Base-by-base conservation (phyloP, 2,329 filamentous ascomycete genomes). In the Alternaria hordeiaustralica region DNA sequence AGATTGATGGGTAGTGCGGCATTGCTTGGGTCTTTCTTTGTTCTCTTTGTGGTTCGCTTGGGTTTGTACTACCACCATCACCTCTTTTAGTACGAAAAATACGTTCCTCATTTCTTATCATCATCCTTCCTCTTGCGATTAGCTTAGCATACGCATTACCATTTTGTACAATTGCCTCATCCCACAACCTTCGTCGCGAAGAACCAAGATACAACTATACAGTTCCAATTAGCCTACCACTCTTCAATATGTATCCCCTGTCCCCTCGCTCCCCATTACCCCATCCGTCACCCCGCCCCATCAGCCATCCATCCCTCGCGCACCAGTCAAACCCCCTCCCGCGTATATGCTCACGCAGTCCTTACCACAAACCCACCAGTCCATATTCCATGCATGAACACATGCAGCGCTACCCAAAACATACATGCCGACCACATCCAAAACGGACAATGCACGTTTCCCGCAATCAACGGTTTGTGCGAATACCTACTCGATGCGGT, bases 381-480 rank as follows among this genome's bases (percentile, higher is more conserved):
- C 36, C 36, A 41, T 41, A 41, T 18, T 41, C n/a, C 15, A 18
- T 41, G 15, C 36, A 41, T 41, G 36, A 11, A 18, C 36, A 41
- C 36, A 41, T 41, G 36, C 36, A 18, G 36, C 36, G 36, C 36
- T 41, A 41, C n/a, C 9, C 36, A 18, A 41, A 41, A 41, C 36
- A 41, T 41, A 41, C 36, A 36, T 53, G 30, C 20, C 30, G 49
- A 53, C 49, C 49, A 53, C 15, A 53, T 53, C 53, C 21, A 55
- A 55, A 55, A 18, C 33, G 53, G 53, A 55, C 53, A 55, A 55
- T 55, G 53, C 53, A 21, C 36, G 36, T 23, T 26, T 26, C 33
- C 51, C 41, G 36, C 25, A 44, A 55, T 55, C 53, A 8, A 55
- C 30, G 36, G 21, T 20, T 44, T 55, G 12, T 10, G n/a, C 2